Conservation (phyloP, 2,329 filamentous ascomycete species). For the Xylariaceae sp. region DNA sequence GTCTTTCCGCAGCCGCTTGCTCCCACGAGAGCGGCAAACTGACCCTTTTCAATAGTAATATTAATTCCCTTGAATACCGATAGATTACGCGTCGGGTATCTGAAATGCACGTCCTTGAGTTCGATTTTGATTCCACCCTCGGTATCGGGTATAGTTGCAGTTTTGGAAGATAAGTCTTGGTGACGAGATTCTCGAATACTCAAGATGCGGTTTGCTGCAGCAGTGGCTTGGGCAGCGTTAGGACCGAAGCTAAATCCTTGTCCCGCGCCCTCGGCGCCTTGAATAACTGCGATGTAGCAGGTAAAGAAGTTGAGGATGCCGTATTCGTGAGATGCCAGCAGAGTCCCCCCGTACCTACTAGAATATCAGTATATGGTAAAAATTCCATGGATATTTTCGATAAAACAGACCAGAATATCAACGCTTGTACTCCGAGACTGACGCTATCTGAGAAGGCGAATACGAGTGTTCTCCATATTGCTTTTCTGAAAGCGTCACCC, state of each 20-base stretch:
- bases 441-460: constrained; percentile 68
- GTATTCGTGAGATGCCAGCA: constrained; percentile 52
- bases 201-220: constrained; percentile 58
- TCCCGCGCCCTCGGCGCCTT: constrained; percentile 64
- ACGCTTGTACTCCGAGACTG: constrained; percentile 58
- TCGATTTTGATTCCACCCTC: constrained; percentile 54
- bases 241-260: constrained; percentile 65
- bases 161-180: constrained; percentile 28
- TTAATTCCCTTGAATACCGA: constrained; percentile 58
- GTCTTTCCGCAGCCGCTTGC: constrained; percentile 70
- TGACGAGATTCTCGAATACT: constrained; percentile 44
- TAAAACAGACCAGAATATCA: constrained; percentile 67
- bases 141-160: constrained; percentile 39
- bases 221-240: constrained; percentile 57
- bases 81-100: constrained; percentile 54
- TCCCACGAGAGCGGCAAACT: constrained; percentile 68
- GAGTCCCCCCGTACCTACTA: constrained; percentile 64
- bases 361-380: constrained; percentile 60
- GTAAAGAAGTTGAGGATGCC: constrained; percentile 46
- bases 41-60: constrained; percentile 62
- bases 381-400: too few relatives aligned
- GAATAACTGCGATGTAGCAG: constrained; percentile 62
- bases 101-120: constrained; percentile 54
- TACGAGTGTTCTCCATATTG: constrained; percentile 58
- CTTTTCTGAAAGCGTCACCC: constrained; percentile 54